Evolutionary conservation across 495 filamentous ascomycete genomes (phyloP), one percentile per base, ranked within the genome.

Genomic region (Corynascus novoguineensis): DNA sequence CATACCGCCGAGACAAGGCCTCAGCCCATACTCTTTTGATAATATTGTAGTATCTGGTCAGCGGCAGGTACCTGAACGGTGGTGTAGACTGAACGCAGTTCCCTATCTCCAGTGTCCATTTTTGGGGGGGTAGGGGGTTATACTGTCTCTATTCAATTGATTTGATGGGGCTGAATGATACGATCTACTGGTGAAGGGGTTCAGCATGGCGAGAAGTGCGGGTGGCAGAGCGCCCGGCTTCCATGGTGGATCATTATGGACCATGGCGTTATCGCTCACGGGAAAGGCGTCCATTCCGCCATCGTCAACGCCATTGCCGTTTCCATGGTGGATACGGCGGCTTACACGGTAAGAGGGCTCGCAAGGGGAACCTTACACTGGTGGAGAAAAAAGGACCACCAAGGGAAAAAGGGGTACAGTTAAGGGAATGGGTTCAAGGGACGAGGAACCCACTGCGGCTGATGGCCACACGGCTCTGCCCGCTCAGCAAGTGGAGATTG

Each of bases 221-320:
- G n/a, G n/a, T 49, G 27, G 22, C 46, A 29, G 34, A 34, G 11
- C 28, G 25, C 25, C 25, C 41, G 19, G 44, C 44, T n/a, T n/a
- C n/a, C n/a, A 47, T 28, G 44, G 25, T 29, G 37, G 37, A 17
- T 34, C 25, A 27, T 27, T 47, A 7, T 24, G 44, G 25, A 47
- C 22, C 25, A 47, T 17, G 24, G 15, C 24, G 44, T 28, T 27
- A 17, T 27, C 12, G 24, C 44, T 27, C 25, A 47, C 25, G 44
- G 44, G 44, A 5, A n/a, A 8, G 24, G 44, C 24, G 24, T 24
- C 5, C 15, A 47, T 47, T 49, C 46, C 46, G 28, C 46, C 46
- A 49, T 49, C 46, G 15, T 29, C 46, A 32, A 34, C 46, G 46
- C 46, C 46, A 49, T 49, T 49, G 46, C 46, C 46, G 46, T 29